Base-by-base conservation (phyloP, 495 filamentous ascomycete species). In the Aspergillus saccharolyticus region DNA sequence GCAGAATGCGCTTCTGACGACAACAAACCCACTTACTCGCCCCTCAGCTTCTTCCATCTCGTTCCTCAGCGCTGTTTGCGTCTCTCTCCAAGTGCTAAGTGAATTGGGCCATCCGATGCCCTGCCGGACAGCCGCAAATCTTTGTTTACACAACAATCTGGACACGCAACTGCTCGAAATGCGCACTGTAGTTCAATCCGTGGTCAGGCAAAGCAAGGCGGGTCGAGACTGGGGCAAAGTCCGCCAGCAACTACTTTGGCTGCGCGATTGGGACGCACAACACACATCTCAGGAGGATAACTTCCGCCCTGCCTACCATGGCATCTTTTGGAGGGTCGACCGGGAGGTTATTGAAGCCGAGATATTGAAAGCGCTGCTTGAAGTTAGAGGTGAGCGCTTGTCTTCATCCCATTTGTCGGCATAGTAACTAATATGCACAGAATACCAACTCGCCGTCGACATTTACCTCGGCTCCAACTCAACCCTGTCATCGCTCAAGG, bases 161-260 rank as follows among this genome's bases (percentile, higher is more conserved):
- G 80, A 82, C 12, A 85, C 89, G 57, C 90, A 95, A 63, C 77
- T 83, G 52, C 66, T 70, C 12, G 81, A 89, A 48, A 72, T 91
- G 42, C 75, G 77, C 18, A 86, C 76, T 49, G 76, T 89, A 10
- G 79, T 95, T 19, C 77, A 80, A 42, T 75, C 74, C 3, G 67
- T 79, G 4, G 66, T 74, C 24, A 77, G 74, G 28, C 78, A 81
- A 18, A 67, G 78, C 51, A 81, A 78, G 45, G 82, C 88, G 56
- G 83, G 85, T 21, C 81, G 79, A 58, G 82, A 85, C 49, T 96
- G 91, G 91, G 74, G 74, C 42, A 70, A 71, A 20, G 76, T 82
- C 8, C 79, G 89, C 42, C 78, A 83, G 51, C 83, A 88, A 64
- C 66, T 96, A 16, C 71, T 93, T 1, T 96, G 91, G 91, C 81